Base-by-base conservation (phyloP, 176 grass and related monocot genomes). In the Bonia amplexicaulis region DNA sequence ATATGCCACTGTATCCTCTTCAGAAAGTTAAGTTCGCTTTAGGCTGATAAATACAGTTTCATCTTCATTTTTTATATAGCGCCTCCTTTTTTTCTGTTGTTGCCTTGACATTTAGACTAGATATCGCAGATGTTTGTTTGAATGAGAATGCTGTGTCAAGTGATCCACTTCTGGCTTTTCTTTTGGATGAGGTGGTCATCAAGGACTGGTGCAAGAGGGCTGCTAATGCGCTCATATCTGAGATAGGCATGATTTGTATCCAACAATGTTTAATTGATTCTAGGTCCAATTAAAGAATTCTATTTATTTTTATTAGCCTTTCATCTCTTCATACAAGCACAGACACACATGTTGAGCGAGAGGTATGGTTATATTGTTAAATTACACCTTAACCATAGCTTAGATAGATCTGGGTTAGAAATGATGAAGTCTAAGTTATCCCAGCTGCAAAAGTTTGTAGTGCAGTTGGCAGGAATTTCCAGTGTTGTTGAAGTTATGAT, bases 181-280 rank as follows among this genome's bases (percentile, higher is more conserved):
- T 98, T 87, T 90, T 98, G 83, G 96, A 95, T 42, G 96, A 98
- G 91, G 96, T 98, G 55, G 93, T 98, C 37, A 91, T 98, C 78
- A 98, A 98, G 81, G 93, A 98, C 82, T 98, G 96, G 96, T 98
- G 96, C 93, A 95, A 92, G 88, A 83, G 74, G 60, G 69, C 87
- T 78, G 85, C 90, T 74, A 85, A 77, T 73, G 78, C 61, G 15
- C 76, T 98, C 23, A 72, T 95, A 62, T 80, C 59, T 78, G 80
- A 95, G 86, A 85, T 95, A 39, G 23, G 19, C 67, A 73, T 33
- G 33, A 90, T 92, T 71, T 98, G 96, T 98, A 98, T 98, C 93
- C 96, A 93, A 53, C 46, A 88, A 73, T 53, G 67, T 81, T 89
- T 29, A 19, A 69, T 67, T 66, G 4, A 27, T 58, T 76, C 25